Evolutionary conservation across 441 rosid genomes (phyloP).

Genomic region (Pelargonium hybrid): DNA sequence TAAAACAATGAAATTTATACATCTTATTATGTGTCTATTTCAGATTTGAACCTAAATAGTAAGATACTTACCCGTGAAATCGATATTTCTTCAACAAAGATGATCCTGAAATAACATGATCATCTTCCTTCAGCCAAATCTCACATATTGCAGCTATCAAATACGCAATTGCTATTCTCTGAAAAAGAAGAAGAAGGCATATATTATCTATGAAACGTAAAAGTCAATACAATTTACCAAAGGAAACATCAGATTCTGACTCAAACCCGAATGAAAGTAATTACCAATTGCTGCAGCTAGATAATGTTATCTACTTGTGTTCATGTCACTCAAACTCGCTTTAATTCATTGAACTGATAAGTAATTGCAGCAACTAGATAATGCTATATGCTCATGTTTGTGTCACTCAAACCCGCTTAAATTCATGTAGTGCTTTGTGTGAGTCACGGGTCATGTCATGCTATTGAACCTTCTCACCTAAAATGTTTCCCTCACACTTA

Average conservation of each 20-base stretch:
- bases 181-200: neutral
- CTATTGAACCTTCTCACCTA: too few species aligned
- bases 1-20: too few species aligned
- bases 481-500: too few species aligned
- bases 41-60: neutral
- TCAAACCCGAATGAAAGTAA: too few species aligned
- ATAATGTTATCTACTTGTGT: too few species aligned
- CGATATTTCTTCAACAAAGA: neutral
- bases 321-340: neutral
- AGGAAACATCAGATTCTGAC: too few species aligned
- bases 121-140: slow-evolving; percentile 5
- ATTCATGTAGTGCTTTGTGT: too few species aligned
- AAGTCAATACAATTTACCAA: neutral
- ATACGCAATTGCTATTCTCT: slow-evolving; percentile 4
- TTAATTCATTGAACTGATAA: neutral
- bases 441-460: too few species aligned
- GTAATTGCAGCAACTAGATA: neutral
- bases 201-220: neutral
- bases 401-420: too few species aligned
- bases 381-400: too few species aligned
- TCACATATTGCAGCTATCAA: neutral
- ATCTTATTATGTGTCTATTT: too few species aligned
- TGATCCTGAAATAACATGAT: neutral
- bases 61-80: neutral
- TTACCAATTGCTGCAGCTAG: too few species aligned